Conservation (phyloP, 1,139 yeast species). For the Insectozyma bohioensis region DNA sequence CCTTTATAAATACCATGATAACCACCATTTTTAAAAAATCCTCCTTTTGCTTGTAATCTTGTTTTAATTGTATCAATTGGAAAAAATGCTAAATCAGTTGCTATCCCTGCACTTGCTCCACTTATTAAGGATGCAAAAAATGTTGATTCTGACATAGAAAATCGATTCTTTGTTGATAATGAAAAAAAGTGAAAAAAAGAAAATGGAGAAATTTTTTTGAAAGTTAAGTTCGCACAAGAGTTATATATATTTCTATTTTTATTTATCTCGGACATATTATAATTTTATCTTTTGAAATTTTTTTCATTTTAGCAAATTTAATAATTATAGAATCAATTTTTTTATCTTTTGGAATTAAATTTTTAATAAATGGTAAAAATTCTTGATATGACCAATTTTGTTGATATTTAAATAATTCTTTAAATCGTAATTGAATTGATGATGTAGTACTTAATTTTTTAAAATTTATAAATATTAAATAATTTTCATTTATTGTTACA, state of each 20-base stretch:
- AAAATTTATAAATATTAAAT: constrained; percentile 45
- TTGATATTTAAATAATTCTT: constrained; percentile 59
- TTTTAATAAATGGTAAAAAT: constrained; percentile 65
- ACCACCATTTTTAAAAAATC: constrained; percentile 90
- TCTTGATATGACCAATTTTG: constrained; percentile 72
- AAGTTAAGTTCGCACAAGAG: background rate
- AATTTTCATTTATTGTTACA: constrained; percentile 43
- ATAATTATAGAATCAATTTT: constrained; percentile 70
- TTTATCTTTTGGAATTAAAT: constrained; percentile 52
- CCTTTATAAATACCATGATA: constrained; percentile 90
- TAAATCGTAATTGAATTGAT: constrained; percentile 54
- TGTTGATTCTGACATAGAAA: constrained; percentile 8
- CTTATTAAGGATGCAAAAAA: constrained; percentile 29
- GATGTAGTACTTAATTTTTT: constrained; percentile 51
- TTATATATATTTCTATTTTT: background rate
- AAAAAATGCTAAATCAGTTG: constrained; percentile 90
- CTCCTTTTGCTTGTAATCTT: constrained; percentile 91
- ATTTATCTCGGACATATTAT: constrained; percentile 21
- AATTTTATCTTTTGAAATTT: constrained; percentile 46
- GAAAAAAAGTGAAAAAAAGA: background rate
- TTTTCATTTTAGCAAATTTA: constrained; percentile 72
- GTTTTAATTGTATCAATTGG: constrained; percentile 97
- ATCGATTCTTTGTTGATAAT: background rate
- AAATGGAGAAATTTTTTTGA: too few relatives aligned
- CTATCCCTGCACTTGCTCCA: constrained; percentile 96